Conservation (phyloP, 768 basidiomycete species). For the Vararia minispora region DNA sequence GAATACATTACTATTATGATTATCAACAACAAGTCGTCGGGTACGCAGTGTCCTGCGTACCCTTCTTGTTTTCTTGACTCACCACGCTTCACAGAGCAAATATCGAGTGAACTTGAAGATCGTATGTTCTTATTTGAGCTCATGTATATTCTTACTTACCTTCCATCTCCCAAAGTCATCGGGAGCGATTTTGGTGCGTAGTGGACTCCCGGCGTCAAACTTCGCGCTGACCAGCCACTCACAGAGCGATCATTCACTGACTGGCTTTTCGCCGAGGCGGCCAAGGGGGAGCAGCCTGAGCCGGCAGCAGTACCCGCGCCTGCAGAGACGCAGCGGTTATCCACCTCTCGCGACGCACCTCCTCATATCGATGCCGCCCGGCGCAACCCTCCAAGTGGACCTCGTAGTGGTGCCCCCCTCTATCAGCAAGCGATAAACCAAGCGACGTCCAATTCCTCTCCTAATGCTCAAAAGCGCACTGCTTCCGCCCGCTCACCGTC, state of each 20-base stretch:
- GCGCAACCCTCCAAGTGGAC: conserved; percentile 33
- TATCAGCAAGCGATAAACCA: conserved; percentile 57
- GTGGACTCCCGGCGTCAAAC: background rate
- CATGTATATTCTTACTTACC: background rate
- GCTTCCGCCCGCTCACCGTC: conserved; percentile 19
- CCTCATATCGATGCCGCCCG: conserved; percentile 20
- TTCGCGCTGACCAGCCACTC: conserved; percentile 12
- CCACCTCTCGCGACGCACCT: conserved; percentile 14
- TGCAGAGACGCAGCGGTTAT: conserved; percentile 21
- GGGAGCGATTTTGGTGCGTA: conserved; percentile 70
- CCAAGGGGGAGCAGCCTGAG: conserved; percentile 54
- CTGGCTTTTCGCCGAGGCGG: conserved; percentile 79
- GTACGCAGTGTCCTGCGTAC: conserved; percentile 28
- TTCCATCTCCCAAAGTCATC: conserved; percentile 35
- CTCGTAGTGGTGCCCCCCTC: conserved; percentile 41
- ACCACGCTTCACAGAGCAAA: conserved; percentile 47
- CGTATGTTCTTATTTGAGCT: conserved; percentile 27
- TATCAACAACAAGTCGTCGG: conserved; percentile 79
- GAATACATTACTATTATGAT: conserved; percentile 95
- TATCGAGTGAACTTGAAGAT: conserved; percentile 81
- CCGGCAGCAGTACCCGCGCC: conserved; percentile 17
- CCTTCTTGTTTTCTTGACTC: conserved; percentile 1
- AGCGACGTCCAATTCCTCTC: conserved; percentile 9
- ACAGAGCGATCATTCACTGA: conserved; percentile 76
- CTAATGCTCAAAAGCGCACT: conserved; percentile 16